A percentile compares a stretch with the other conserved stretches of the same genome.
These are phyloP conservation scores for Hordeum pubiflorum DNA, from an alignment of 202 grass and related monocot genomes.

Conservation along the genomic window DNA sequence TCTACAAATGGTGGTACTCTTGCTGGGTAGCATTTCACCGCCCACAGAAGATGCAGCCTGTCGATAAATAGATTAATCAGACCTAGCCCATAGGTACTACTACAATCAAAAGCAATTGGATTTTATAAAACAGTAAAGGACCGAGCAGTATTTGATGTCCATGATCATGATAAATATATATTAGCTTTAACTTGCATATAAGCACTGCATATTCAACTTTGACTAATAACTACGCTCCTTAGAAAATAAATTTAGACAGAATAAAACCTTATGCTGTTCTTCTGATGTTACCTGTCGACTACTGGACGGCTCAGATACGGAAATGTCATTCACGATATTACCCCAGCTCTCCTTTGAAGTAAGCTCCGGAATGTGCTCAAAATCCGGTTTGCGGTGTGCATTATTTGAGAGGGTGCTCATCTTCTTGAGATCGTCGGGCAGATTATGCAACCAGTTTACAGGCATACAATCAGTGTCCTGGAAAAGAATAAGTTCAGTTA, in stretches of 20 bases:
- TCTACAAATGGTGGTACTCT: background rate
- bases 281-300: constrained; percentile 9
- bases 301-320: constrained; percentile 1
- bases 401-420: constrained; percentile 25
- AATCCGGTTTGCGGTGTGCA: background rate
- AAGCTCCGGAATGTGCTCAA: constrained; percentile 18
- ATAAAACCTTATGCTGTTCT: constrained; percentile 23
- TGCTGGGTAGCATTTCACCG: constrained; percentile 3
- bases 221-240: background rate
- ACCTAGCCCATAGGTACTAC: constrained; percentile 8
- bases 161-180: background rate
- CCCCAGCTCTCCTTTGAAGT: constrained; percentile 25
- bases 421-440: constrained; percentile 34
- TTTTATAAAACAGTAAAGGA: constrained; percentile 3
- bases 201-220: background rate
- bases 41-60: constrained; percentile 26
- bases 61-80: constrained; percentile 4
- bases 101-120: background rate
- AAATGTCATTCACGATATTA: constrained; percentile 19
- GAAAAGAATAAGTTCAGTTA: constrained; percentile 28
- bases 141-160: background rate
- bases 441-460: constrained; percentile 36
- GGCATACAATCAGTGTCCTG: constrained; percentile 79
- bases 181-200: constrained; percentile 16
- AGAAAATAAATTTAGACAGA: constrained; percentile 17